Evolutionary conservation across 108 stramenopile species (phyloP), one percentile per base, ranked within the genome.

Genomic region (Cylindrotheca closterium): DNA sequence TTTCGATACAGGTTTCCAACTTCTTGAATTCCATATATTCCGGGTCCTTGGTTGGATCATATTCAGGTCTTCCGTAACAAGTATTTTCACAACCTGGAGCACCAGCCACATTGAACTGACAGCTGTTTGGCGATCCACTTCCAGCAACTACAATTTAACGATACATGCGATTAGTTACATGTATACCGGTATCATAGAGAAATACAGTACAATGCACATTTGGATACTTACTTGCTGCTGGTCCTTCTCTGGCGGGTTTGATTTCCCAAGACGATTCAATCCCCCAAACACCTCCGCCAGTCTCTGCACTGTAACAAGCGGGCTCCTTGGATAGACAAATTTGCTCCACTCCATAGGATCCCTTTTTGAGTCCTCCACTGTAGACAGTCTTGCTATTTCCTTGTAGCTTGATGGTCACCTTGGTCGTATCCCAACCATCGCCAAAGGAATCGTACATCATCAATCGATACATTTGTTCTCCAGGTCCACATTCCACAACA

Each of bases 241-340:
- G 60, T 23, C 91, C 91, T 24, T 78, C 79, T 17, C 60, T 45
- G 31, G 81, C 37, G 15, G 86, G 80, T 25, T 79, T 73, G 25
- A 93, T 42, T 65, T 96, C 92, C 95, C 95, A 96, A 5, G 82
- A 84, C 0, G 92, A 83, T 77, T 96, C 95, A 54, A 93, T 89
- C 19, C 95, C 90, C 95, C 95, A 96, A 3, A 77, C 66, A 7
- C 95, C 95, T 50, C 86, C 87, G 27, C 67, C 28, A 18, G 89
- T 77, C 22, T 69, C 51, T n/a, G 88, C 84, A 33, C 73, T 75
- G 63, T 92, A 93, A 70, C 95, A 96, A 18, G 73, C 60, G 0
- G 83, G 72, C 21, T 61, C 60, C 29, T 80, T 80, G 52, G 75
- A 62, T 15, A 96, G 82, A 70, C 95, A 96, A 42, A 92, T 50